Conservation (phyloP, 805 yeast species). For the Wickerhamiella vanderwaltii region DNA sequence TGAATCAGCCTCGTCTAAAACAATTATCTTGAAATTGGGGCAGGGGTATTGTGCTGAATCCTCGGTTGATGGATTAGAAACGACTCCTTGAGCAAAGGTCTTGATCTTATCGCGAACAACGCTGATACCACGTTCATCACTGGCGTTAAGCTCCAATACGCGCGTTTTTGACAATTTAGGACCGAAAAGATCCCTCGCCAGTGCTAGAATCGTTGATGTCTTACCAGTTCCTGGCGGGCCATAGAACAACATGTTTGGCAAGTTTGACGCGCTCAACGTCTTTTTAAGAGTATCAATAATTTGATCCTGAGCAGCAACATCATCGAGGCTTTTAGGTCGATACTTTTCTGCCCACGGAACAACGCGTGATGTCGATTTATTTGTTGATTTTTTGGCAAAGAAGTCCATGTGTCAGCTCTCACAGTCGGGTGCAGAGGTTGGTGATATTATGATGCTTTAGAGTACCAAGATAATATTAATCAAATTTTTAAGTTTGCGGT, state of each 20-base stretch:
- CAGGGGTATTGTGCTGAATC: constrained; percentile 74
- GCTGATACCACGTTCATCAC: constrained; percentile 95
- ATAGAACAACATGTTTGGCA: constrained; percentile 70
- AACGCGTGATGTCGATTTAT: neutral
- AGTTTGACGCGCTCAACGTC: constrained; percentile 64
- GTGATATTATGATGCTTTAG: too few species aligned
- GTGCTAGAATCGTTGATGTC: constrained; percentile 76
- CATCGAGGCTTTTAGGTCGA: constrained; percentile 78
- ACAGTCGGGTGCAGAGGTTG: too few species aligned
- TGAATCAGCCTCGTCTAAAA: constrained; percentile 90
- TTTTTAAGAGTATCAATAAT: constrained; percentile 73
- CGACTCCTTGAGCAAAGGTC: constrained; percentile 78
- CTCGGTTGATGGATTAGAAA: constrained; percentile 63
- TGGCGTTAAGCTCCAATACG: constrained; percentile 91
- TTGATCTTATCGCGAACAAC: constrained; percentile 97
- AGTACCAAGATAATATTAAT: too few species aligned
- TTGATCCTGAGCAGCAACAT: constrained; percentile 84
- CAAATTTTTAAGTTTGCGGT: too few species aligned
- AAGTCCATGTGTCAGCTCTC: constrained; percentile 11
- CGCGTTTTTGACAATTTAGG: constrained; percentile 57
- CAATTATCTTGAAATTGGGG: constrained; percentile 68
- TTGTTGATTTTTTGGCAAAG: constrained; percentile 4
- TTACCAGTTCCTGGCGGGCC: constrained; percentile 96
- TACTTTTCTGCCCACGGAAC: constrained; percentile 28
- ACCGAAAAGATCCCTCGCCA: constrained; percentile 82